Conservation (phyloP, 306 rosid species). For the Parietaria judaica region DNA sequence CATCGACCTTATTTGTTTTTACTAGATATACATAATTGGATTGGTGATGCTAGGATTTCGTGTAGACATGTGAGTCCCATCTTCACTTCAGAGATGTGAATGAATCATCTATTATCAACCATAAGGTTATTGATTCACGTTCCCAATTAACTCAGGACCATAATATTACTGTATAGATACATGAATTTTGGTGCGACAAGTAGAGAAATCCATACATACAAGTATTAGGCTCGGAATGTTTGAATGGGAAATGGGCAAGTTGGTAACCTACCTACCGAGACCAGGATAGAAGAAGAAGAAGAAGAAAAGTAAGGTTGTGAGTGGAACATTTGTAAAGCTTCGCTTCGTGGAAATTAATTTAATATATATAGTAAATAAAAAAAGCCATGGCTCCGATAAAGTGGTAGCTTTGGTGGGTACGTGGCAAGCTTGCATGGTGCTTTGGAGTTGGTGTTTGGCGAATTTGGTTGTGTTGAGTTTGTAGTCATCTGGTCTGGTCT, state of each 20-base stretch:
- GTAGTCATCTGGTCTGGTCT: background rate
- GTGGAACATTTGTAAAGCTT: constrained; percentile 5
- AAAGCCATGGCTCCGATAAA: no score
- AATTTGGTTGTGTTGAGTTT: background rate
- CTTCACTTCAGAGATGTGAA: no score
- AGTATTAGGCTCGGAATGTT: no score
- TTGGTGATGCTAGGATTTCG: no score
- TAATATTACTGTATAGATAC: no score
- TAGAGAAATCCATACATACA: no score
- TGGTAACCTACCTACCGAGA: no score
- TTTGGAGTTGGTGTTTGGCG: background rate
- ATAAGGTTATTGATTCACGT: no score
- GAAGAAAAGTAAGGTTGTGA: background rate
- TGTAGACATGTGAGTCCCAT: background rate
- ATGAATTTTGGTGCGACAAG: no score
- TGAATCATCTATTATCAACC: no score
- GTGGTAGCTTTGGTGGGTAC: background rate
- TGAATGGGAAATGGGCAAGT: background rate
- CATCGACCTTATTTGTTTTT: background rate
- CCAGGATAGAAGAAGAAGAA: background rate
- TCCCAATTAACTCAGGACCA: no score
- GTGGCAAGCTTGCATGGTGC: constrained; percentile 1
- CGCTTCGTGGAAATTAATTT: background rate
- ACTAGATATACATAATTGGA: background rate
- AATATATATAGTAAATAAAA: background rate